Evolutionary conservation across 2,329 filamentous ascomycete genomes (phyloP).

Genomic region (Penicillium sp.): DNA sequence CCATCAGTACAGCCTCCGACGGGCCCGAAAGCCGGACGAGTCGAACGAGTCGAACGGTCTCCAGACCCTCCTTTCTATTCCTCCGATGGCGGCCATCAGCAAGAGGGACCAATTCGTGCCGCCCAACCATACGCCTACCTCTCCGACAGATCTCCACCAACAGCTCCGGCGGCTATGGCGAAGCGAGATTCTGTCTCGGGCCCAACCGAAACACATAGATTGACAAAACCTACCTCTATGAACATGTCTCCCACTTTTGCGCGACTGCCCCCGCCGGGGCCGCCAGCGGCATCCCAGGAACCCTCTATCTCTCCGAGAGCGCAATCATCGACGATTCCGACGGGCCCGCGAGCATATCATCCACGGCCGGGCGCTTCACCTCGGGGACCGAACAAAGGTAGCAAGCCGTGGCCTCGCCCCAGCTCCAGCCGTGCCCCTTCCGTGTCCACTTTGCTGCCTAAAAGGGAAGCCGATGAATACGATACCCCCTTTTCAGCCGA

Average conservation of each 20-base stretch:
- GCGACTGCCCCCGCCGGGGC: constrained; percentile 25
- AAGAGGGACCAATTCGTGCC: constrained; percentile 26
- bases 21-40: constrained; percentile 45
- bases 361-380: constrained; percentile 31
- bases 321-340: constrained; percentile 39
- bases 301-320: constrained; percentile 39
- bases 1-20: constrained; percentile 41
- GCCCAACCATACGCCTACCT: constrained; percentile 24
- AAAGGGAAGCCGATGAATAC: constrained; percentile 35
- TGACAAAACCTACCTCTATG: constrained; percentile 19
- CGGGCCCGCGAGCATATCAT: constrained; percentile 42
- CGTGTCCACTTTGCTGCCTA: constrained; percentile 19
- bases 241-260: constrained; percentile 28
- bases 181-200: constrained; percentile 22
- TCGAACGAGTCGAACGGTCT: constrained; percentile 29
- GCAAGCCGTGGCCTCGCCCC: constrained; percentile 41
- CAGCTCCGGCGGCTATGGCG: constrained; percentile 37
- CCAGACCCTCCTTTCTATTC: constrained; percentile 25
- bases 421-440: constrained; percentile 32
- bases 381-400: constrained; percentile 34
- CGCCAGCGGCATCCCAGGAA: constrained; percentile 30
- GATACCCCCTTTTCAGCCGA: constrained; percentile 19
- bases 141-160: constrained; percentile 36
- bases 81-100: constrained; percentile 23
- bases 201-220: constrained; percentile 20